phyloP scores from a whole-genome alignment of 2,329 filamentous ascomycete species.

The Aspergillus sp. region DNA sequence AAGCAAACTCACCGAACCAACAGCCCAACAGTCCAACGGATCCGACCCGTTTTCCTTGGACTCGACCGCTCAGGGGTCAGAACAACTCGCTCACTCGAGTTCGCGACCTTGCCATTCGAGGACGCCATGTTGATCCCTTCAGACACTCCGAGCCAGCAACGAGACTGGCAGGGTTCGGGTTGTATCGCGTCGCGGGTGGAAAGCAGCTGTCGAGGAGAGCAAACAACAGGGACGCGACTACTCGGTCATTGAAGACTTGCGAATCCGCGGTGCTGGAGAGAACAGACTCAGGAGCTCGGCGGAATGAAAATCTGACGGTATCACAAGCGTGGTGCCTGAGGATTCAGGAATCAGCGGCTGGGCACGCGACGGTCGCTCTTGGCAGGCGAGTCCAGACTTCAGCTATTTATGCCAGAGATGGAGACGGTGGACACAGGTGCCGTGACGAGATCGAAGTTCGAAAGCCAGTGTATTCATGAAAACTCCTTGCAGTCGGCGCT shows the following conservation, averaged over 20 bases:
- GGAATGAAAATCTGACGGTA: slow-evolving; percentile 5
- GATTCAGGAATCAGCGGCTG: neutral
- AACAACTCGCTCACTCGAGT: slow-evolving; percentile 19
- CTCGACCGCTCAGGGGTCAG: slow-evolving; percentile 11
- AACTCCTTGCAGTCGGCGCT: neutral
- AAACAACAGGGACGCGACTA: neutral
- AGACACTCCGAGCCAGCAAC: neutral
- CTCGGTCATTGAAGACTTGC: slow-evolving; percentile 3
- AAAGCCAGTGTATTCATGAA: neutral
- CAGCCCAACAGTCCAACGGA: slow-evolving; percentile 38
- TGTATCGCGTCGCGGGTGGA: slow-evolving; percentile 7
- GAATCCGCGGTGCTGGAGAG: neutral
- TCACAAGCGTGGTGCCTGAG: slow-evolving; percentile 5
- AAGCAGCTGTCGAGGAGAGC: neutral
- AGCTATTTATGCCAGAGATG: neutral
- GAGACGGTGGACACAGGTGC: no score
- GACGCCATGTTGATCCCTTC: slow-evolving; percentile 23
- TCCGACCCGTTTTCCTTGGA: slow-evolving; percentile 19
- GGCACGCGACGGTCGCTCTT: slow-evolving; percentile 13
- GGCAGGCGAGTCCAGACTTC: neutral
- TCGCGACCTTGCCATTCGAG: slow-evolving; percentile 27
- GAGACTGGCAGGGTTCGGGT: neutral
- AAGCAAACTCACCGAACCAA: slow-evolving; percentile 34
- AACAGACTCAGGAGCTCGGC: neutral
- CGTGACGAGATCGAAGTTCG: no score